phyloP scores from a whole-genome alignment of 306 rosid genomes.

The Cajanus cajan region DNA sequence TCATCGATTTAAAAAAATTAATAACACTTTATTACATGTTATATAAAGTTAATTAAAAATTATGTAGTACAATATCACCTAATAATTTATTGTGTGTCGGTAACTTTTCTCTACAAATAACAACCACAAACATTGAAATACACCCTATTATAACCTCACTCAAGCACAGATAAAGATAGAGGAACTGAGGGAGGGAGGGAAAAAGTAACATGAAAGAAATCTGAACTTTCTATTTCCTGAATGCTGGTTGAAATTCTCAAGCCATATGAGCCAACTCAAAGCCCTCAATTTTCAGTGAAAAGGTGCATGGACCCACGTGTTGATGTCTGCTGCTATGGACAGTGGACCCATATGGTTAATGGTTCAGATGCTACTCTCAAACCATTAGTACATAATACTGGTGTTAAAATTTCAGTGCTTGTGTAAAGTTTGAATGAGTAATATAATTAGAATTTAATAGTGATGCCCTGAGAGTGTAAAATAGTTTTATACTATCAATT shows the following conservation, averaged over 20 bases:
- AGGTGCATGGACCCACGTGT: constrained; percentile 2
- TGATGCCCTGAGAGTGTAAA: no score
- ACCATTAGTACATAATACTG: background rate
- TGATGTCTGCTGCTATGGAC: background rate
- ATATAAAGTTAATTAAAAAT: no score
- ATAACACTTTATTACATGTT: no score
- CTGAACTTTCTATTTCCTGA: background rate
- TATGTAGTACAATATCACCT: no score
- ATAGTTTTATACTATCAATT: no score
- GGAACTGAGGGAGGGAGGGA: background rate
- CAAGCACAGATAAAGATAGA: background rate
- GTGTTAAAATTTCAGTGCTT: constrained; percentile 7
- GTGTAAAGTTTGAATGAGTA: constrained; percentile 9
- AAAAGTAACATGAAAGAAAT: constrained; percentile 6
- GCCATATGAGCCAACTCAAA: constrained; percentile 30
- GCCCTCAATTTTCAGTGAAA: constrained; percentile 2
- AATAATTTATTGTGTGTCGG: background rate
- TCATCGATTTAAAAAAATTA: no score
- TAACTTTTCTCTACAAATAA: background rate
- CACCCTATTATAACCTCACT: constrained; percentile 22
- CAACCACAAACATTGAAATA: constrained; percentile 3
- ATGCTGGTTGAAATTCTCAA: constrained; percentile 8
- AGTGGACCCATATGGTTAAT: background rate
- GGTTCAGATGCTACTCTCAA: constrained; percentile 7
- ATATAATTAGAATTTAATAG: background rate